Conservation (phyloP, 2,329 filamentous ascomycete species). For the Penicillium italicum region DNA sequence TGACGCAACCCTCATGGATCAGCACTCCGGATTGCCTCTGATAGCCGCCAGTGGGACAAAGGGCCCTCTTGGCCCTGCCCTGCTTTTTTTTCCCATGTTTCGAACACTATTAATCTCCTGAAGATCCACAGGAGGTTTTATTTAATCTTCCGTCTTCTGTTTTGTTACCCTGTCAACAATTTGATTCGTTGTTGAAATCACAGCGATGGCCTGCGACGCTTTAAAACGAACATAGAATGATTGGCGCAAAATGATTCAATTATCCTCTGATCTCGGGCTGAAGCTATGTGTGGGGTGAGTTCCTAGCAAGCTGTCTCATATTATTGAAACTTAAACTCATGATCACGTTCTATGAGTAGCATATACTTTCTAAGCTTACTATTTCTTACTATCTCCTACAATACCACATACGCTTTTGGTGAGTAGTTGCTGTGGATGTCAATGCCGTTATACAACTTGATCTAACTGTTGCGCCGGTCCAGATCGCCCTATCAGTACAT, state of each 20-base stretch:
- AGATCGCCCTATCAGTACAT: constrained; percentile 49
- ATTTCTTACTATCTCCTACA: constrained; percentile 35
- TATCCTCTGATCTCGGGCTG: constrained; percentile 31
- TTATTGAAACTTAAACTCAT: constrained; percentile 18
- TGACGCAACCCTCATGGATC: constrained; percentile 22
- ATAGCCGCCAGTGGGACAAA: constrained; percentile 9
- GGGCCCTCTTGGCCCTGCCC: not conserved
- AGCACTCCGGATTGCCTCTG: constrained; percentile 10
- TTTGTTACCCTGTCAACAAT: constrained; percentile 1
- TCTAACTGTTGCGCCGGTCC: constrained; percentile 11
- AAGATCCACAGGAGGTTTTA: constrained; percentile 15
- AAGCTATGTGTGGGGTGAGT: constrained; percentile 35
- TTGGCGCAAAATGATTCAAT: constrained; percentile 25
- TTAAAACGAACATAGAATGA: constrained; percentile 3
- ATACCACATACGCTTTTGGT: constrained; percentile 42
- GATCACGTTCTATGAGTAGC: constrained; percentile 16
- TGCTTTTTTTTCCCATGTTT: constrained; percentile 12
- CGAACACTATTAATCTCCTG: constrained; percentile 19
- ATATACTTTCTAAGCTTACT: constrained; percentile 34
- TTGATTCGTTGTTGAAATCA: constrained; percentile 3
- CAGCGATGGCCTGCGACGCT: constrained; percentile 14
- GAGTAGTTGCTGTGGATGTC: constrained; percentile 11
- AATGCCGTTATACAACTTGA: constrained; percentile 1
- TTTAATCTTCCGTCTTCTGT: constrained; percentile 6
- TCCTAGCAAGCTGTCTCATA: constrained; percentile 1